Base-by-base conservation (phyloP, 2,329 filamentous ascomycete genomes). In the Botrytis elliptica region DNA sequence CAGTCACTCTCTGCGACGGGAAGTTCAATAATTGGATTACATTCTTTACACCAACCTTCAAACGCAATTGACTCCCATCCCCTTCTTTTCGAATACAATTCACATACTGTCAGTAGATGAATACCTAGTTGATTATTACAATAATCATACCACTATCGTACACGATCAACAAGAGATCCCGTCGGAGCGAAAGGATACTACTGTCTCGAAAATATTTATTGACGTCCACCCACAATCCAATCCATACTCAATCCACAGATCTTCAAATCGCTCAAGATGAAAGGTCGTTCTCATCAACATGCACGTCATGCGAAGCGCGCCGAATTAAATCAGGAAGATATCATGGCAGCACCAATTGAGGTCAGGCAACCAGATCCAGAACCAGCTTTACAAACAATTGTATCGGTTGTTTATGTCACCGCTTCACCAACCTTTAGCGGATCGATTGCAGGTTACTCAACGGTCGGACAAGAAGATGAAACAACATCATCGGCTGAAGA, bases 381-480 rank as follows among this genome's bases (percentile, higher is more conserved):
- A 5, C 65, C 65, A 70, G 46, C 65, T 55, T n/a, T 52, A 16
- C 71, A 77, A 29, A 84, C 83, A 4, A 77, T 84, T 67, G 79
- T 84, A 18, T 81, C 82, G 0, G 80, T 86, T 59, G 83, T 89
- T 60, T 87, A 88, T 79, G 83, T 88, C 64, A 89, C 87, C 0
- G 83, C 85, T 44, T 77, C 83, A 36, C 83, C 85, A 71, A 88
- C 87, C 57, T 89, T 88, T 76, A 81, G 82, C 25, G 87, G 86
- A 40, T 82, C 83, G 2, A 81, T 87, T 74, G 86, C 82, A 72
- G 85, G 85, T 74, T 87, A 85, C 77, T 81, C 82, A 22, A 87
- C 86, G 33, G 73, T 79, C 57, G 79, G 76, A 59, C 73, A 63
- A 71, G 67, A 59, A 42, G 64, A 70, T 22, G 59, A 67, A 60